Conservation (phyloP, 1,139 yeast genomes). For the Yamadazyma diospyri region DNA sequence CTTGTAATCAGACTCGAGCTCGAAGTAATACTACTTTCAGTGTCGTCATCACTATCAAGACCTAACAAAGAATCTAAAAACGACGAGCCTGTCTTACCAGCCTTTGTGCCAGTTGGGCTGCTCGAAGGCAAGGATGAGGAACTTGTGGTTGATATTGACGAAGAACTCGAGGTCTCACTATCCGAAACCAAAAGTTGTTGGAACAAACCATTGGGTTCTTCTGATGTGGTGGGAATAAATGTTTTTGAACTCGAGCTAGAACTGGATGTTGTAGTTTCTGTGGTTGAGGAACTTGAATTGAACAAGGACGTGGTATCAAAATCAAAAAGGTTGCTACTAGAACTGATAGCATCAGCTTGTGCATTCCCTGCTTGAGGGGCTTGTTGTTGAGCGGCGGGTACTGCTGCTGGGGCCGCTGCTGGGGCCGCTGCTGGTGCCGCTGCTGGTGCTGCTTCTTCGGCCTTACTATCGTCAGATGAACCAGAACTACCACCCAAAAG, state of each 20-base stretch:
- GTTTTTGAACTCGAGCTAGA: constrained; percentile 13
- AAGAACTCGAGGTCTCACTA: constrained; percentile 5
- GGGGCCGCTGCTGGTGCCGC: constrained; percentile 2
- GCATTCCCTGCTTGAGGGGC: neutral
- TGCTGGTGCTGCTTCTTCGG: constrained; percentile 11
- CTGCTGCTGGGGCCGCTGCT: constrained; percentile 7
- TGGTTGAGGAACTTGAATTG: constrained; percentile 11
- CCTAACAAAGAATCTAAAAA: constrained; percentile 5
- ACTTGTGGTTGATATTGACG: constrained; percentile 4
- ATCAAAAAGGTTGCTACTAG: constrained; percentile 3
- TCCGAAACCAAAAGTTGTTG: constrained; percentile 1
- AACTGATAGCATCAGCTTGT: neutral
- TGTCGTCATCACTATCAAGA: constrained; percentile 2
- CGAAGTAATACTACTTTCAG: neutral
- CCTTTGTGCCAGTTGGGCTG: neutral
- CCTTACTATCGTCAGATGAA: constrained; percentile 3
- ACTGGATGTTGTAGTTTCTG: constrained; percentile 13
- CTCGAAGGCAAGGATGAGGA: constrained; percentile 1
- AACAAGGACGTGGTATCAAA: constrained; percentile 3
- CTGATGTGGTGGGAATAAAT: constrained; percentile 4
- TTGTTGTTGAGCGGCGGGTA: constrained; percentile 7
- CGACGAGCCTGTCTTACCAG: constrained; percentile 4
- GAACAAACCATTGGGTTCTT: constrained; percentile 5
- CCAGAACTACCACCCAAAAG: constrained; percentile 8
- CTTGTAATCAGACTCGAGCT: constrained; percentile 1